Evolutionary conservation across 768 basidiomycete species (phyloP).

Genomic region (Suillus fuscotomentosus): DNA sequence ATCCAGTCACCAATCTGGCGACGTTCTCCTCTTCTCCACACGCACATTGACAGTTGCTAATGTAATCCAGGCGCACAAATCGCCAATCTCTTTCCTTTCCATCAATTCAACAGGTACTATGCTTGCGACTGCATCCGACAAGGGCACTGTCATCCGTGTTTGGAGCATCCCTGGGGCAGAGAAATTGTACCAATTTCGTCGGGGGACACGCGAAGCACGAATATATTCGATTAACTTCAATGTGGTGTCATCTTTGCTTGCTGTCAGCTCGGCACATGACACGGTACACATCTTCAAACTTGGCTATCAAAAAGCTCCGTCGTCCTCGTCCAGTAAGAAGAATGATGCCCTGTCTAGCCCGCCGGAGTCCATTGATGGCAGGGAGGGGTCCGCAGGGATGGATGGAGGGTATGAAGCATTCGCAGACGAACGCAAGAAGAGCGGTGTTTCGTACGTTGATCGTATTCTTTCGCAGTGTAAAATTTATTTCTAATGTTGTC

Average conservation of each 20-base stretch:
- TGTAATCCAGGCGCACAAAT: constrained; percentile 96
- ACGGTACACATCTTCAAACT: constrained; percentile 98
- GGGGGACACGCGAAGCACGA: constrained; percentile 82
- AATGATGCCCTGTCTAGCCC: constrained; percentile 50
- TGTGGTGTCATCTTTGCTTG: constrained; percentile 73
- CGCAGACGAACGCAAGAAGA: constrained; percentile 71
- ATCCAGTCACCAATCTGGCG: constrained; percentile 57
- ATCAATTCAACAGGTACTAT: constrained; percentile 87
- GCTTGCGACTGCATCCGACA: constrained; percentile 90
- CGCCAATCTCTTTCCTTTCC: constrained; percentile 83
- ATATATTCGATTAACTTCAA: constrained; percentile 92
- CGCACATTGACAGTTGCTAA: constrained; percentile 89
- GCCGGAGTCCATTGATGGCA: constrained; percentile 62
- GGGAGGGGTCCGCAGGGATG: constrained; percentile 52
- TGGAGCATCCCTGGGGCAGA: constrained; percentile 90
- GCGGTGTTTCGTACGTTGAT: constrained; percentile 51
- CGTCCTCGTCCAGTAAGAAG: constrained; percentile 12
- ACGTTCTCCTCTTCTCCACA: constrained; percentile 94
- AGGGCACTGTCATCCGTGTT: constrained; percentile 96
- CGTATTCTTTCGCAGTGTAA: constrained; percentile 4
- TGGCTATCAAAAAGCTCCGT: constrained; percentile 29
- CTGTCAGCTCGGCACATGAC: constrained; percentile 88
- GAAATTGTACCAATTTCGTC: constrained; percentile 91
- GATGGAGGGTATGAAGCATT: constrained; percentile 83
- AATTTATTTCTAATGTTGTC: neutral